Percentiles rank a stretch among this genome's conserved stretches.
Conservation (phyloP, 345 rosid species). For the Diplotaxis tenuifolia region DNA sequence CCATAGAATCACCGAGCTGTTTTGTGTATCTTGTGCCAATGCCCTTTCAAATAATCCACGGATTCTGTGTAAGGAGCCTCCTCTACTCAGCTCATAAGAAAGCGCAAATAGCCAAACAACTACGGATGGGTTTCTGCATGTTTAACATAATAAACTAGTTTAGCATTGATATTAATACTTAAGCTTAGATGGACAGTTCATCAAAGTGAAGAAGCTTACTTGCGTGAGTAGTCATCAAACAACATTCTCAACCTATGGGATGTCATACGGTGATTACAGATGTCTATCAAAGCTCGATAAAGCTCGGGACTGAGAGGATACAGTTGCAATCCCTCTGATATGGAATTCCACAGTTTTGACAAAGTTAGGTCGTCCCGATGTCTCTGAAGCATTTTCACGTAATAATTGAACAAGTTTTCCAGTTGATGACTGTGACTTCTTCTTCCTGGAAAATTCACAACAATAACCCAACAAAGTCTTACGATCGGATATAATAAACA, state of each 20-base stretch:
- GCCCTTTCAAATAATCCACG: constrained; percentile 91
- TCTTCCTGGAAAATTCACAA: constrained; percentile 60
- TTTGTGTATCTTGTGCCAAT: constrained; percentile 54
- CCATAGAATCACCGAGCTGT: constrained; percentile 73
- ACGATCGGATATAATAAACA: not conserved
- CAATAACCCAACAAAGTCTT: constrained; percentile 15
- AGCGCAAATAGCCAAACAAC: constrained; percentile 75
- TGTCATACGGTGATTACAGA: constrained; percentile 67
- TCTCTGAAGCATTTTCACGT: constrained; percentile 67
- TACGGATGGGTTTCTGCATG: constrained; percentile 67
- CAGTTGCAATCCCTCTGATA: constrained; percentile 64
- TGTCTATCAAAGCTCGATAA: constrained; percentile 57
- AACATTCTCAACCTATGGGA: constrained; percentile 71
- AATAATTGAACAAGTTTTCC: constrained; percentile 55
- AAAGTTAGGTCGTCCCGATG: constrained; percentile 57
- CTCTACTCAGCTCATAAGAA: constrained; percentile 71
- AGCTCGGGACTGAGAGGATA: constrained; percentile 80
- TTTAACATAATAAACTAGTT: constrained; percentile 11
- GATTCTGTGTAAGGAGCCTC: constrained; percentile 67
- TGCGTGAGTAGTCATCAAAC: constrained; percentile 65
- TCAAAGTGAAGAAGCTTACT: constrained; percentile 44
- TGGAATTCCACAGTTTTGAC: constrained; percentile 68
- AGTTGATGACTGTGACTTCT: constrained; percentile 67
- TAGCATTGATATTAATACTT: not conserved
- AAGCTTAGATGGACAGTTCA: constrained; percentile 1